Percentiles rank a stretch among this genome's conserved stretches.
Evolutionary conservation across 768 basidiomycete species (phyloP).

Genomic region (Kondoa malvinella): DNA sequence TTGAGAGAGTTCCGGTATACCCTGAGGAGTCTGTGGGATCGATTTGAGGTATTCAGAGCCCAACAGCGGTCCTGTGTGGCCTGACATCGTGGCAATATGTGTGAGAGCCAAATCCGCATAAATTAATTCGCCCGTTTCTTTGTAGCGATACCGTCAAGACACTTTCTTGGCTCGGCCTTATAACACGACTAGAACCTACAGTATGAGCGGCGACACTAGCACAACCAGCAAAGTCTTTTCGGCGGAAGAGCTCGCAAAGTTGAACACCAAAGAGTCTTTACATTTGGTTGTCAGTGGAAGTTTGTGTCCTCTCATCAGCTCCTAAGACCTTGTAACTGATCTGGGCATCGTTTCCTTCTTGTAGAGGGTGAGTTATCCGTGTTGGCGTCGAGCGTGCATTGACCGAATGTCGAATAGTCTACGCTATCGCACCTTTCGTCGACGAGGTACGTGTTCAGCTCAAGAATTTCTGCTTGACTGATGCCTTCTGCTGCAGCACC

Average conservation of each 20-base stretch:
- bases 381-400: not conserved
- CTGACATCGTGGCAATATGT: not conserved
- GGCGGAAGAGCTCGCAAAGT: slow-evolving; percentile 41
- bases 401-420: slow-evolving; percentile 42
- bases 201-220: slow-evolving; percentile 8
- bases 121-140: not conserved
- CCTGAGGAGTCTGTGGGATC: not conserved
- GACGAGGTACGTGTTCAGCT: slow-evolving; percentile 16
- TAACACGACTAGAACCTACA: not conserved
- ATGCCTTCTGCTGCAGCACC: slow-evolving; percentile 14
- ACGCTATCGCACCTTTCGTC: slow-evolving; percentile 69
- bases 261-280: slow-evolving; percentile 59
- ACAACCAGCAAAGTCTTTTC: slow-evolving; percentile 29
- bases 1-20: not conserved
- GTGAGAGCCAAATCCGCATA: not conserved
- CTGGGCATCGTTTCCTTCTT: not conserved
- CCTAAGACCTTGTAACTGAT: not conserved
- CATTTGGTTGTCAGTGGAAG: slow-evolving; percentile 75
- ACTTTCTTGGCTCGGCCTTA: not conserved
- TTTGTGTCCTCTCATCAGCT: slow-evolving; percentile 55
- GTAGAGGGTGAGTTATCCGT: not conserved
- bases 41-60: not conserved
- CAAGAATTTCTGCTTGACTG: slow-evolving; percentile 1
- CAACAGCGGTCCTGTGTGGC: not conserved
- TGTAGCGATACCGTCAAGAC: not conserved